Evolutionary conservation across 257 asterid species (phyloP), one percentile per base, ranked within the genome.

Genomic region (Capsicum rhomboideum): DNA sequence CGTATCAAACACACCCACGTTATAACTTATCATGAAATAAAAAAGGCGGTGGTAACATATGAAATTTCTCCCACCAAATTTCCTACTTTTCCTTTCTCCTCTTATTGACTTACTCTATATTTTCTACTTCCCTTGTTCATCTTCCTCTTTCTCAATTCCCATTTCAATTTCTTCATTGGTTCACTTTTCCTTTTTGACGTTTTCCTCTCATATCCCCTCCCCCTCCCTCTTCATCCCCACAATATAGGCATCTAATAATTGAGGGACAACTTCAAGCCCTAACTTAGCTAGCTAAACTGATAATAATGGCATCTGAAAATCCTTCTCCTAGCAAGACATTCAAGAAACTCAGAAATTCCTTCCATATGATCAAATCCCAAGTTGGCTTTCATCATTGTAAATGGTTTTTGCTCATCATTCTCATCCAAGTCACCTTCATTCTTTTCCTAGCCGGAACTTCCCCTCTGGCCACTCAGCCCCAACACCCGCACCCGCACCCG

Each of bases 361-460:
- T 79, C 21, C 81, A 80, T 44, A 66, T 75, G 6, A 82, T 84
- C 37, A 84, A 84, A 84, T 79, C 87, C 3, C 82, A 68, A n/a
- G 61, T 84, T 34, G 79, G 84, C 6, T 79, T 79, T 23, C 74
- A 68, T 69, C 80, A 84, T 4, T 84, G 87, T 69, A 61, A 58
- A 5, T 84, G 83, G 84, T 78, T 84, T 53, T n/a, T 64, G 4
- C 69, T 80, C 10, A 79, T 78, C 20, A 40, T 84, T 49, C 18
- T 84, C 17, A 71, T 84, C 16, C 87, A 84, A 72, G 44, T 84
- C 8, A 26, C 79, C 74, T 52, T 79, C 52, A 80, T 84, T 44
- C 79, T 84, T 14, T 84, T 71, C 87, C 82, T 84, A 13, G 63
- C 75, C 89, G 78, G 66, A 55, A 86, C 85, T 50, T 86, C 82